Base-by-base conservation (phyloP, 2,329 filamentous ascomycete species). In the Neofusicoccum cordaticola region DNA sequence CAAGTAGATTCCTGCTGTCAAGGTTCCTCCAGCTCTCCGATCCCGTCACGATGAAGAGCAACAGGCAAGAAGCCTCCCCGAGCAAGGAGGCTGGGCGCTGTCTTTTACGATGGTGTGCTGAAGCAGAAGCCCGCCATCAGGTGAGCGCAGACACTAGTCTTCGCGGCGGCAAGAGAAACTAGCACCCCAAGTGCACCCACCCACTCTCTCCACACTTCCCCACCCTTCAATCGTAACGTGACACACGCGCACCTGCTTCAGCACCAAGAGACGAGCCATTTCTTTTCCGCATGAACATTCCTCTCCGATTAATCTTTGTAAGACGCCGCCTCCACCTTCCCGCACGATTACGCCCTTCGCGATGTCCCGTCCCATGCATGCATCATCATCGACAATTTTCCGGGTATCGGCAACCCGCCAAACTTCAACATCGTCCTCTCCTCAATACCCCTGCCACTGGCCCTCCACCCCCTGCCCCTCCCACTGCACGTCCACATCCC, bases 381-480 rank as follows among this genome's bases (percentile, higher is more conserved):
- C 27, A 13, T 15, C 11, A 31, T 12, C 22, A 51, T 12, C 31
- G 9, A 35, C 48, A 51, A 35, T 35, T 31, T 35, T 35, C 8
- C 31, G 48, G 48, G 48, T 51, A 51, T 51, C 47, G 34, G 8
- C 19, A 31, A 34, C 22, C 45, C 45, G 22, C n/a, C 44, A 19
- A 47, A 47, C 11, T 19, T 22, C 44, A 47, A 22, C 22, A 3
- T 22, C n/a, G 15, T 34, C 27, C 35, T 51, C 52, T n/a, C 15
- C 13, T 60, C 56, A 62, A 42, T 62, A 62, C 19, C 58, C 58
- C 58, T 62, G 58, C 58, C 58, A 62, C 58, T 62, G 58, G 19
- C 37, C 45, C 17, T 37, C 42, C 27, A 9, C 2, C 56, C 58
- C 42, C 42, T n/a, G 22, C 34, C 53, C 53, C 42, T 63, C 47